Base-by-base conservation (phyloP, 306 rosid genomes). In the Lablab purpureus region DNA sequence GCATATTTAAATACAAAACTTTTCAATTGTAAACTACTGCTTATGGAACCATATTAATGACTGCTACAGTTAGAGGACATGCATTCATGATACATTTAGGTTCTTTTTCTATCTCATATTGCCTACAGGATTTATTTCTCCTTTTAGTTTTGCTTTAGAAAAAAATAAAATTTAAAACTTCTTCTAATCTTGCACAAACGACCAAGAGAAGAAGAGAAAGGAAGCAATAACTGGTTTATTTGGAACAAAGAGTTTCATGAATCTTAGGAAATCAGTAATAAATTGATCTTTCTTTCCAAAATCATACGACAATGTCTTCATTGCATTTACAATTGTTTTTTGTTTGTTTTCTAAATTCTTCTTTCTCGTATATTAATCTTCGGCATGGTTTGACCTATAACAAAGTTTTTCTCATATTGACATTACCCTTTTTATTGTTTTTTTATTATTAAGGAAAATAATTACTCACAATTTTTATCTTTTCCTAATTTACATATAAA, bases 201-300 rank as follows among this genome's bases (percentile, higher is more conserved):
- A 64, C 85, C 84, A 91, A 90, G 88, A 92, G 89, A 82, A 94
- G 99, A 73, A 88, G 98, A 81, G 96, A 98, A 70, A 85, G 98
- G 77, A 95, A 92, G 75, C 94, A 90, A 84, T 91, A 81, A 82
- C 76, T 69, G 63, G 17, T 65, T 69, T 69, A 69, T 73, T 67
- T 71, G 66, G 79, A 75, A 37, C 40, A 68, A 60, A 77, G 54
- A 74, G 58, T 40, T 62, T 58, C 56, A 65, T 81, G 67, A 60
- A 75, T 77, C 66, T 34, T 67, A 34, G 78, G 85, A 77, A 45
- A 25, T 70, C 60, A 63, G 43, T 77, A 66, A 69, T 73, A 70
- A 71, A 46, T 79, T 47, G 80, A 47, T 67, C 41, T 32, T 49
- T 62, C 55, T 84, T 66, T 71, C 30, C 73, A 27, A 34, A 68